A percentile compares a stretch with the other conserved stretches of the same genome.
Evolutionary conservation across 1,284 basidiomycete genomes (phyloP).

Genomic region (Ustilago xerochloae): DNA sequence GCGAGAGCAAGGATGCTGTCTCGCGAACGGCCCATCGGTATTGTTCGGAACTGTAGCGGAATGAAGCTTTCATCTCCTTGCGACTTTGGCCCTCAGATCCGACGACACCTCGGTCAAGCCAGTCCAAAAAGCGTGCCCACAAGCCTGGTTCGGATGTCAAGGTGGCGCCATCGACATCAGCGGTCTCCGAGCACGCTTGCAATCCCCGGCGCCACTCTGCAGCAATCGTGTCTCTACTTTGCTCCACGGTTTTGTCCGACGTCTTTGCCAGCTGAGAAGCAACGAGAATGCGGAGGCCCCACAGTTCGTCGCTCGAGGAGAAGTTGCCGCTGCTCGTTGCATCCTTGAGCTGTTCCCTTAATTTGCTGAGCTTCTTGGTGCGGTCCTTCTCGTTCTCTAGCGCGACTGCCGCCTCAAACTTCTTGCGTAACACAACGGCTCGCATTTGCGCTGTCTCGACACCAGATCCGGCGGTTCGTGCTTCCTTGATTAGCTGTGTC

Average conservation of each 20-base stretch:
- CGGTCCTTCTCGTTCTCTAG: slow-evolving; percentile 13
- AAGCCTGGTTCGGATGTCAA: slow-evolving; percentile 17
- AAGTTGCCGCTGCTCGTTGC: slow-evolving; percentile 20
- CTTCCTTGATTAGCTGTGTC: slow-evolving; percentile 36
- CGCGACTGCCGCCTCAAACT: slow-evolving; percentile 19
- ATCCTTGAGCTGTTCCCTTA: slow-evolving; percentile 28
- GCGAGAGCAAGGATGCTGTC: slow-evolving; percentile 36
- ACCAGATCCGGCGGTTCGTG: slow-evolving; percentile 23
- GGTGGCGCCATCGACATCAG: neutral
- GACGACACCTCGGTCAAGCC: slow-evolving; percentile 33
- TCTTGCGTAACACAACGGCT: slow-evolving; percentile 23
- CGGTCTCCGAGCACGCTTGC: slow-evolving; percentile 27
- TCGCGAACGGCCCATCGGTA: slow-evolving; percentile 45
- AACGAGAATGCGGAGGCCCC: slow-evolving; percentile 41
- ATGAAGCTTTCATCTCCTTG: slow-evolving; percentile 27
- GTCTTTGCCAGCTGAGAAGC: slow-evolving; percentile 14
- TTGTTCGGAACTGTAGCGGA: slow-evolving; percentile 27
- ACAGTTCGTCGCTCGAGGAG: slow-evolving; percentile 36
- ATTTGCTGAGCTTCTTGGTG: slow-evolving; percentile 21
- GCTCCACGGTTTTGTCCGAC: slow-evolving; percentile 10
- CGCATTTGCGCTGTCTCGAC: slow-evolving; percentile 46
- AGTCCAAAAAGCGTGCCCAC: slow-evolving; percentile 35
- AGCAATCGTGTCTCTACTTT: slow-evolving; percentile 17
- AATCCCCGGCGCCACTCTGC: slow-evolving; percentile 43
- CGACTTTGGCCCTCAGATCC: slow-evolving; percentile 3